Evolutionary conservation across 352 stramenopile genomes (phyloP).

Genomic region (Detonula confervacea): DNA sequence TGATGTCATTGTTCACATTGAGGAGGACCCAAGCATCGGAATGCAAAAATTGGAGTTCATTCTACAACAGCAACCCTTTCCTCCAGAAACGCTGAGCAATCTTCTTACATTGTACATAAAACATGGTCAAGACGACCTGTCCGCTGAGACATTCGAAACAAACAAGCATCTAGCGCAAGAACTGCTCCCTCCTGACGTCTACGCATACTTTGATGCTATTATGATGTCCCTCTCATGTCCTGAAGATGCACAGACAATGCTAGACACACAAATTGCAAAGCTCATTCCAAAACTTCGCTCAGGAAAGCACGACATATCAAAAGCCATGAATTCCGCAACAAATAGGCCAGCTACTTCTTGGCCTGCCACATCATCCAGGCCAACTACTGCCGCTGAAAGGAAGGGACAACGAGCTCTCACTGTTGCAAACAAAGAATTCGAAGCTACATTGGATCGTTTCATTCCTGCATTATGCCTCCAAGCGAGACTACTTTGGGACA

Average conservation of each 20-base stretch:
- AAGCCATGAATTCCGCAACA: constrained; percentile 17
- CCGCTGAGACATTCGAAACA: constrained; percentile 94
- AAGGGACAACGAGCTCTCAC: constrained; percentile 33
- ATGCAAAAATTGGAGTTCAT: constrained; percentile 97
- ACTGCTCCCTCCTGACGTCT: constrained; percentile 92
- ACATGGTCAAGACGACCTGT: constrained; percentile 94
- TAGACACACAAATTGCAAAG: constrained; percentile 27
- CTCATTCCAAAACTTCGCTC: constrained; percentile 18
- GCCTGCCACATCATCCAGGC: constrained; percentile 21
- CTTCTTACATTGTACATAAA: constrained; percentile 93
- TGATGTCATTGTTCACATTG: constrained; percentile 92
- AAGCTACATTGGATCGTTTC: constrained; percentile 93
- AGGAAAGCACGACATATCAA: constrained; percentile 22
- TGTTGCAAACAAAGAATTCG: constrained; percentile 90
- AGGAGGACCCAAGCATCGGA: constrained; percentile 90
- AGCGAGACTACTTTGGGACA: constrained; percentile 95
- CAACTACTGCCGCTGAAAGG: constrained; percentile 17
- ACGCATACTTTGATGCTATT: constrained; percentile 94
- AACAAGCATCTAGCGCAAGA: constrained; percentile 90
- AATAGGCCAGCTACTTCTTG: constrained; percentile 6
- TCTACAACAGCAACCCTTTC: constrained; percentile 92
- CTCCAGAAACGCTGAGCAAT: constrained; percentile 95
- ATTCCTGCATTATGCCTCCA: constrained; percentile 94
- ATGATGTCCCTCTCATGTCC: constrained; percentile 93
- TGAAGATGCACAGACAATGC: constrained; percentile 87